Evolutionary conservation across 768 basidiomycete species (phyloP).

Genomic region (Rickenella mellea): DNA sequence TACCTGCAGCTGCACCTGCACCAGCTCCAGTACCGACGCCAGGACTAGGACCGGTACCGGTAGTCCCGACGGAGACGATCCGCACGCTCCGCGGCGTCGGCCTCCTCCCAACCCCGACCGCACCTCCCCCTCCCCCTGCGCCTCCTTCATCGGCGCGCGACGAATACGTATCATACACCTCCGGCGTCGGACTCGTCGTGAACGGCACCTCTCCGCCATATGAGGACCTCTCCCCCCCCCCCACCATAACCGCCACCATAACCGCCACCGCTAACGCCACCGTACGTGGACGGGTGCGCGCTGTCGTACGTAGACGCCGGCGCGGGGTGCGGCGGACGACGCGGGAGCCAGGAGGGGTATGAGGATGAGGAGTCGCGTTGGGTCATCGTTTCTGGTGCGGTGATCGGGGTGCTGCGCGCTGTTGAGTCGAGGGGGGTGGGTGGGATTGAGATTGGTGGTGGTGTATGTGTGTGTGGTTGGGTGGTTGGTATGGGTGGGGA

Average conservation of each 20-base stretch:
- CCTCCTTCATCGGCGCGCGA: background rate
- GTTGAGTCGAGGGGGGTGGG: no score
- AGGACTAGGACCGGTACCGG: conserved; percentile 1
- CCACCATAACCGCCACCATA: no score
- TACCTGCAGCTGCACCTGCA: background rate
- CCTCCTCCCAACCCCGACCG: conserved; percentile 30
- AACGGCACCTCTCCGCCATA: conserved; percentile 3
- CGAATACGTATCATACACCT: conserved; percentile 3
- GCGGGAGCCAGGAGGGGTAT: conserved; percentile 82
- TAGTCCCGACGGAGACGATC: conserved; percentile 61
- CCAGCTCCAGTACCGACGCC: conserved; percentile 2
- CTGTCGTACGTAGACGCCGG: conserved; percentile 74
- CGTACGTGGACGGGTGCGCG: no score
- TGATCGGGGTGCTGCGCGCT: background rate
- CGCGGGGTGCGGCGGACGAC: conserved; percentile 64
- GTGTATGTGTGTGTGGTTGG: no score
- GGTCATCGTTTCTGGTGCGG: background rate
- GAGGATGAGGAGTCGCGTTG: conserved; percentile 11
- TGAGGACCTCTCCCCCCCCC: no score
- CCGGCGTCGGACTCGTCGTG: conserved; percentile 4
- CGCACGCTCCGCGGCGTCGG: conserved; percentile 76
- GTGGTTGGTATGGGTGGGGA: no score
- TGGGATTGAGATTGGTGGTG: no score
- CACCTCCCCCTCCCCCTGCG: conserved; percentile 1
- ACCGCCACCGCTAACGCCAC: no score